Percentiles rank a stretch among this genome's conserved stretches.
Conservation (phyloP, 2,329 filamentous ascomycete genomes). For the Fusarium xyrophilum region DNA sequence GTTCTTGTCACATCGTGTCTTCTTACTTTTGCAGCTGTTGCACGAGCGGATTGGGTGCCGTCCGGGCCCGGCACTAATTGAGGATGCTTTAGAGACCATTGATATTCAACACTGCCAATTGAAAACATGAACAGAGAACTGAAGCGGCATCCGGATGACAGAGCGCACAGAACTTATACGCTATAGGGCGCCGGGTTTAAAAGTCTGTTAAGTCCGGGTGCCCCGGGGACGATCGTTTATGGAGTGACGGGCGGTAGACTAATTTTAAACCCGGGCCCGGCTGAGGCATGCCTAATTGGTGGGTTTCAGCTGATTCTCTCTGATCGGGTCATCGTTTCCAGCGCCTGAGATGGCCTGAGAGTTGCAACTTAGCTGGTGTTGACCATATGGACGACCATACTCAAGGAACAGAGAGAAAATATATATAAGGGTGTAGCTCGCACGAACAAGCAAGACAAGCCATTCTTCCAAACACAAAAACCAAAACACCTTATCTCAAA, state of each 20-base stretch:
- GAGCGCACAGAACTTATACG: not conserved
- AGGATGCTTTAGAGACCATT: not conserved
- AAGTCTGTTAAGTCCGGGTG: not conserved
- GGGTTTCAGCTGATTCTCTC: accelerated
- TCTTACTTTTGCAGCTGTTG: slow-evolving; percentile 1
- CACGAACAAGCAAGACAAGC: accelerated
- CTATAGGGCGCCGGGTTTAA: not conserved
- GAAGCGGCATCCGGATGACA: accelerated
- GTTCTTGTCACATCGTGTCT: slow-evolving; percentile 4
- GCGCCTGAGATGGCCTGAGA: not conserved
- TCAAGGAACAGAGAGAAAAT: too few species aligned
- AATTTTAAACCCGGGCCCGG: not conserved
- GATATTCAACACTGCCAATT: too few species aligned
- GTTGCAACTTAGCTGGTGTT: not conserved
- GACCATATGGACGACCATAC: too few species aligned
- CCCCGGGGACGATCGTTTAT: accelerated
- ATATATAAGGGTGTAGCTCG: not conserved
- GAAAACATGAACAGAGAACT: not conserved
- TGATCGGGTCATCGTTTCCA: not conserved
- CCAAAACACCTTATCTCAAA: accelerated
- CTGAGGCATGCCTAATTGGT: accelerated
- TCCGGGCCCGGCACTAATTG: not conserved
- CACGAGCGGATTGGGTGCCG: not conserved
- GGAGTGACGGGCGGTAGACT: accelerated
- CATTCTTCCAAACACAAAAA: accelerated